phyloP scores from a whole-genome alignment of 176 grass and related monocot genomes.

The Sorghum bicolor region DNA sequence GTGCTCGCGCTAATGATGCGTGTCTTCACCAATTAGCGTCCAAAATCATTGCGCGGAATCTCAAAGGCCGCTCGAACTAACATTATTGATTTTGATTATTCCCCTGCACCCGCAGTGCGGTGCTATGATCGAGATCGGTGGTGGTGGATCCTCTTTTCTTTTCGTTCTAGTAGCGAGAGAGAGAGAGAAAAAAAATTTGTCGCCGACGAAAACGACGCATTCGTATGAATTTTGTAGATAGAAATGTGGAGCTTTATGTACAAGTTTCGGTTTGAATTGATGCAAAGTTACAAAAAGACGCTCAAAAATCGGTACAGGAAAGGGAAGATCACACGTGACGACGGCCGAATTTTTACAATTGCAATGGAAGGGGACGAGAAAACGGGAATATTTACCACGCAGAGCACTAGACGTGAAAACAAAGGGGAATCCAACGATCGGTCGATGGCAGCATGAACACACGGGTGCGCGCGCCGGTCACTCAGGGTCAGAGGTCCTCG shows the following conservation, averaged over 20 bases:
- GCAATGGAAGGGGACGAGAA: not conserved
- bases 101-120: not conserved
- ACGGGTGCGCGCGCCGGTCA: not conserved
- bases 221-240: not conserved
- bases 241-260: not conserved
- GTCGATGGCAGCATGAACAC: not conserved
- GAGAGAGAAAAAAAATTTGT: not conserved
- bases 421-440: not conserved
- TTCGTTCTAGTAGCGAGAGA: not conserved
- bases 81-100: not conserved
- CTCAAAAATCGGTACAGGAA: not conserved
- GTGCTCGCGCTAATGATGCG: constrained; percentile 14
- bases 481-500: constrained; percentile 49
- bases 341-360: not conserved
- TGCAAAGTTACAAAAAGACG: not conserved
- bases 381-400: not conserved
- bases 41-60: constrained; percentile 24
- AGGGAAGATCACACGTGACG: not conserved
- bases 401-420: not conserved
- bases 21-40: not conserved
- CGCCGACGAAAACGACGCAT: not conserved
- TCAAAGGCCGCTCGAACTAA: constrained; percentile 1
- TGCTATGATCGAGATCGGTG: constrained; percentile 17
- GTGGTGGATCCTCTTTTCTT: not conserved
- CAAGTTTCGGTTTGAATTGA: not conserved